Conservation (phyloP, 441 rosid species). For the Pelargonium australe region DNA sequence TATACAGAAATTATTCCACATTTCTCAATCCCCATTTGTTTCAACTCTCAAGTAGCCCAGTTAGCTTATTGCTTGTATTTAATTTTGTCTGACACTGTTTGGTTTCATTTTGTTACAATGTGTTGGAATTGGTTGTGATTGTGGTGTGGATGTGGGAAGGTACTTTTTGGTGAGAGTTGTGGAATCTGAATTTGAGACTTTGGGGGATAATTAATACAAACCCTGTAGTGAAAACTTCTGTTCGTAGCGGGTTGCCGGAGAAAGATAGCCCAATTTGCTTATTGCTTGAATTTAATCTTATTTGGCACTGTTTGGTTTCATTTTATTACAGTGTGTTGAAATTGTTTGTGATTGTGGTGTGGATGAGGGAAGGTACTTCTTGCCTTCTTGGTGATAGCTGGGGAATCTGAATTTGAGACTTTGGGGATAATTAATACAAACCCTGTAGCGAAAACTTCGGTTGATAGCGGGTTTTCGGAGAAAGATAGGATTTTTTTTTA, state of each 20-base stretch:
- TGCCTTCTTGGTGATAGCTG: conserved; percentile 59
- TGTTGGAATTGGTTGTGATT: neutral
- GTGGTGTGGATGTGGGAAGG: neutral
- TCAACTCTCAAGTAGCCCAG: neutral
- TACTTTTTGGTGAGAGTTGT: too few species aligned
- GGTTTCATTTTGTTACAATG: neutral
- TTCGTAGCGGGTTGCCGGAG: too few species aligned
- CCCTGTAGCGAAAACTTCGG: conserved; percentile 79
- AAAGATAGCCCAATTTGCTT: too few species aligned
- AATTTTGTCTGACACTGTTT: neutral
- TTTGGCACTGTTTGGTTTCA: too few species aligned
- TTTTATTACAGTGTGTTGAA: too few species aligned
- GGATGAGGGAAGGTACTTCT: conserved; percentile 47
- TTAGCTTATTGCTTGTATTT: neutral
- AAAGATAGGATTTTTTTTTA: conserved; percentile 45
- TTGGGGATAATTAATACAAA: conserved; percentile 78
- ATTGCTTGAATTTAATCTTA: too few species aligned
- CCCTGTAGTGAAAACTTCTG: too few species aligned
- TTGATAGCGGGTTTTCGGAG: conserved; percentile 72
- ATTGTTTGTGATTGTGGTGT: neutral
- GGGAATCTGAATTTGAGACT: conserved; percentile 76
- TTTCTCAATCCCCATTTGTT: too few species aligned
- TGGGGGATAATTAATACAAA: too few species aligned
- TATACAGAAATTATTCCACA: too few species aligned
- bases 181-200: too few species aligned